Evolutionary conservation across 129 eudicot genomes (phyloP).

Genomic region (Glebionis coronaria): DNA sequence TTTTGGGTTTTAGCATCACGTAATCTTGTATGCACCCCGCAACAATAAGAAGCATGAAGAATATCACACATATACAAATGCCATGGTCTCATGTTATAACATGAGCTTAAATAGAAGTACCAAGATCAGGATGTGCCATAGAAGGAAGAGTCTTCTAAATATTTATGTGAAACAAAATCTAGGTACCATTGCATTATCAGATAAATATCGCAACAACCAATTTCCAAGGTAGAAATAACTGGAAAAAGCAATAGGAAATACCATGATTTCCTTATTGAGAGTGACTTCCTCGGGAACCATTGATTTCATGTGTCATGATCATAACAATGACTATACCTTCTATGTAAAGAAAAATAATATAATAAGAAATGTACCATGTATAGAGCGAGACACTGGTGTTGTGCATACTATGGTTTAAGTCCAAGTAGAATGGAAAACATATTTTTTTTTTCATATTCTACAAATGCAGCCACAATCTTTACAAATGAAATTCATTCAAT

Average conservation of each 20-base stretch:
- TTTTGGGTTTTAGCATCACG: constrained; percentile 61
- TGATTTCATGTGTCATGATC: too few species aligned
- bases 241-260: constrained; percentile 25
- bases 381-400: too few species aligned
- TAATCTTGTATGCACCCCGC: constrained; percentile 72
- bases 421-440: too few species aligned
- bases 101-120: constrained; percentile 1
- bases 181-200: constrained; percentile 16
- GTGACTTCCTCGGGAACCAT: constrained; percentile 31
- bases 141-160: constrained; percentile 64
- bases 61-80: constrained; percentile 2
- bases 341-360: too few species aligned
- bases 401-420: too few species aligned
- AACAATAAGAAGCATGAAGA: constrained; percentile 18
- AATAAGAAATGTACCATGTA: too few species aligned
- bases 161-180: constrained; percentile 45
- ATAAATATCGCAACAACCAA: constrained; percentile 10
- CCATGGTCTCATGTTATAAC: not conserved
- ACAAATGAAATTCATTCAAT: too few species aligned
- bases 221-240: not conserved
- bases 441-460: too few species aligned
- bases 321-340: too few species aligned
- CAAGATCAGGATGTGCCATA: constrained; percentile 46
- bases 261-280: constrained; percentile 62
- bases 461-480: too few species aligned